Conservation (phyloP, 2,329 filamentous ascomycete genomes). For the Claviceps sp. region DNA sequence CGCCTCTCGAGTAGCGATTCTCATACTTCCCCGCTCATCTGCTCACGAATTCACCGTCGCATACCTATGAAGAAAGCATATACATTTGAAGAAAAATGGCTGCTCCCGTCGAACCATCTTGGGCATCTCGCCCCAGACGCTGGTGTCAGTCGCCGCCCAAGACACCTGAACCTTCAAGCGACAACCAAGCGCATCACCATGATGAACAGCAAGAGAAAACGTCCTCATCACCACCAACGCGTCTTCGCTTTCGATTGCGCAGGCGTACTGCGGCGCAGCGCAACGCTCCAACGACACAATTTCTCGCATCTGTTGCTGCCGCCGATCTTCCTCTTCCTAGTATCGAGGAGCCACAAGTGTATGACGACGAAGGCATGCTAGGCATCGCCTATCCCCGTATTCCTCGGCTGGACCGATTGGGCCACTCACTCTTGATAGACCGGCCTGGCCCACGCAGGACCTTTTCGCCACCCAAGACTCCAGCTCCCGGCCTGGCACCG, state of each 20-base stretch:
- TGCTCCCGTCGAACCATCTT: slow-evolving; percentile 30
- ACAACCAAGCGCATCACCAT: slow-evolving; percentile 17
- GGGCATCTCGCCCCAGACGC: slow-evolving; percentile 30
- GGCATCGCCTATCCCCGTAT: slow-evolving; percentile 20
- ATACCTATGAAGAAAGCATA: slow-evolving; percentile 12
- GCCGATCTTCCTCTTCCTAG: slow-evolving; percentile 52
- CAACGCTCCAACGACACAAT: slow-evolving; percentile 48
- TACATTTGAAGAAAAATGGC: slow-evolving; percentile 23
- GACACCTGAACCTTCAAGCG: slow-evolving; percentile 38
- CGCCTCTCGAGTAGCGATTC: background rate
- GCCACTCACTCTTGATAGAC: slow-evolving; percentile 15
- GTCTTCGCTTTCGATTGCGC: slow-evolving; percentile 41
- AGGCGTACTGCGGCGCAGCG: slow-evolving; percentile 38
- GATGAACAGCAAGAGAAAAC: background rate
- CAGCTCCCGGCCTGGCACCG: slow-evolving; percentile 32
- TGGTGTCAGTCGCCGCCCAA: slow-evolving; percentile 28
- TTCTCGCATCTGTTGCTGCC: slow-evolving; percentile 52
- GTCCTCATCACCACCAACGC: slow-evolving; percentile 33
- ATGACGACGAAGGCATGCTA: slow-evolving; percentile 30
- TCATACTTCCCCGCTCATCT: background rate
- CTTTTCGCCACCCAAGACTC: slow-evolving; percentile 47
- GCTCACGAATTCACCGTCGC: background rate
- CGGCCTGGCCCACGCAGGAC: slow-evolving; percentile 24
- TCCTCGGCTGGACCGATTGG: slow-evolving; percentile 21
- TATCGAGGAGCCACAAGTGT: slow-evolving; percentile 41